Evolutionary conservation across 192 early-diverging fungal genomes (phyloP).

Genomic region (Linnemannia hyalina): DNA sequence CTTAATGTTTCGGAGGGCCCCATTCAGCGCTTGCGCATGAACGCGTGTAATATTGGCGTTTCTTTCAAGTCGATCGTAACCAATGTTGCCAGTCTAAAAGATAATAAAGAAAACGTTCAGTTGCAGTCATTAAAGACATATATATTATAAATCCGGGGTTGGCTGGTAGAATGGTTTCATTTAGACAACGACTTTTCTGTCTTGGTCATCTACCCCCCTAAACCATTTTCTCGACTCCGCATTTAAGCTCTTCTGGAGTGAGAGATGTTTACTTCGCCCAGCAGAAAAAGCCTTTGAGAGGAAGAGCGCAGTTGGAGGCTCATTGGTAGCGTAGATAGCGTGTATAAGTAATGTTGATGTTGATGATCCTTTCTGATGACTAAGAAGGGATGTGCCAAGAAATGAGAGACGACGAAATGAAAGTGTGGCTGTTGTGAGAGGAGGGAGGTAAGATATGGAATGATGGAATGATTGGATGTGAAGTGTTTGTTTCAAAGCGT

Average conservation of each 20-base stretch:
- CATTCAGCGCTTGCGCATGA: too few species aligned
- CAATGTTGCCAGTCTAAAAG: too few species aligned
- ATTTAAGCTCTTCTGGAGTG: background rate
- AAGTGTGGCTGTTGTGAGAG: background rate
- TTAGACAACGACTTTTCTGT: background rate
- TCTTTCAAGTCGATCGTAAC: too few species aligned
- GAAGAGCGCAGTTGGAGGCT: too few species aligned
- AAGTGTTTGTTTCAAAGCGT: background rate
- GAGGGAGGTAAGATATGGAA: background rate
- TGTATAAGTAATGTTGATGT: too few species aligned
- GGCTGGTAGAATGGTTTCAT: too few species aligned
- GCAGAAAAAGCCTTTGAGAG: background rate
- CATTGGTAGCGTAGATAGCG: too few species aligned
- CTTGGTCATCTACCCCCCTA: background rate
- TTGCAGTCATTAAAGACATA: too few species aligned
- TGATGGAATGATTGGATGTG: background rate
- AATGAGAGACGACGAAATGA: background rate
- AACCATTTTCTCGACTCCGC: background rate
- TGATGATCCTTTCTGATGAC: too few species aligned
- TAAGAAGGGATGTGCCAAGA: background rate
- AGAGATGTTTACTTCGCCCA: background rate
- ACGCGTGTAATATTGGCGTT: too few species aligned
- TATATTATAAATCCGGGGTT: background rate
- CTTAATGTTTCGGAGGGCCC: too few species aligned
- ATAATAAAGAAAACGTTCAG: too few species aligned